phyloP scores from a whole-genome alignment of 768 basidiomycete genomes.

The Mycena floridula region DNA sequence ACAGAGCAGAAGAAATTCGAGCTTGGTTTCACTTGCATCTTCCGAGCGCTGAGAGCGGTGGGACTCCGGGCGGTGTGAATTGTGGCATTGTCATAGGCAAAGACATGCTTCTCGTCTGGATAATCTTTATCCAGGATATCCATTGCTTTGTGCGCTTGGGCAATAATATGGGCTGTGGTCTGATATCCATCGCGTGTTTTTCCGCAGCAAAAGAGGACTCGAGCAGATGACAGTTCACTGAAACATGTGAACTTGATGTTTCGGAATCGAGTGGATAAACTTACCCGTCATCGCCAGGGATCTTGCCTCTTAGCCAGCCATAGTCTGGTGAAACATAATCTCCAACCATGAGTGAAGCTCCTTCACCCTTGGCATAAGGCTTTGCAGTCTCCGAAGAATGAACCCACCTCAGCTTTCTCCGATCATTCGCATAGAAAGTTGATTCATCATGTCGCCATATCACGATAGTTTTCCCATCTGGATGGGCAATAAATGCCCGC shows the following conservation, averaged over 20 bases:
- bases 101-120: slow-evolving; percentile 20
- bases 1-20: background rate
- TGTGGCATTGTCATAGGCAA: slow-evolving; percentile 15
- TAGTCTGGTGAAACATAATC: slow-evolving; percentile 29
- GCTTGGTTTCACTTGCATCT: slow-evolving; percentile 12
- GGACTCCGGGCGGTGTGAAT: slow-evolving; percentile 16
- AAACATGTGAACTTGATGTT: no score
- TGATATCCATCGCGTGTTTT: slow-evolving; percentile 21
- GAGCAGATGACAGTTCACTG: slow-evolving; percentile 5
- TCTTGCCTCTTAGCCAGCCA: slow-evolving; percentile 18
- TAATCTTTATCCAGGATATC: slow-evolving; percentile 19
- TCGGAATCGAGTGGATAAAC: no score
- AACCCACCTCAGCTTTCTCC: slow-evolving; percentile 15
- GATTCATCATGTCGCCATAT: slow-evolving; percentile 25
- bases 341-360: slow-evolving; percentile 26
- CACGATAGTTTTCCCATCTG: slow-evolving; percentile 5
- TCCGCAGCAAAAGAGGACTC: slow-evolving; percentile 17
- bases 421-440: slow-evolving; percentile 29
- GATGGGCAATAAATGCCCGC: background rate
- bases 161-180: slow-evolving; percentile 21
- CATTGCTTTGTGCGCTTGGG: slow-evolving; percentile 22
- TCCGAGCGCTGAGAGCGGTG: slow-evolving; percentile 18
- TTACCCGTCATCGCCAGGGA: slow-evolving; percentile 10
- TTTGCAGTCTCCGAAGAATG: slow-evolving; percentile 10
- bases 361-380: slow-evolving; percentile 26